Conservation (phyloP, 2,329 filamentous ascomycete genomes). For the Pyrenophora tritici-repentis region DNA sequence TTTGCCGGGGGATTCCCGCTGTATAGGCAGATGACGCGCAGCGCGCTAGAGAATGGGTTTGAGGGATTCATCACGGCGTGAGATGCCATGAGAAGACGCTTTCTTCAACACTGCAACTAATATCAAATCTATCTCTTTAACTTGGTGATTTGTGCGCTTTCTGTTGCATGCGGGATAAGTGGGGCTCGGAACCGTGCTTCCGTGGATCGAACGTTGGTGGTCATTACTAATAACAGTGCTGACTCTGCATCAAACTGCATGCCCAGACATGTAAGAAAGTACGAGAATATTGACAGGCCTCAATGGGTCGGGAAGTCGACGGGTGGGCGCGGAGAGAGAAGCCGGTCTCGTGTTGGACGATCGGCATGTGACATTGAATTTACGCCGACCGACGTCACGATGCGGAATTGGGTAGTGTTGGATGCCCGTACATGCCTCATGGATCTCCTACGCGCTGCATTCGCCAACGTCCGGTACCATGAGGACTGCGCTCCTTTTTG, state of each 20-base stretch:
- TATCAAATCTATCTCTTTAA: not conserved
- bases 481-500: slow-evolving; percentile 56
- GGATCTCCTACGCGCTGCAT: slow-evolving; percentile 29
- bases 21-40: slow-evolving; percentile 49
- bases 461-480: slow-evolving; percentile 47
- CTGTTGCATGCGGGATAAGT: not conserved
- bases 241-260: too few species aligned
- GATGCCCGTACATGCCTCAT: slow-evolving; percentile 22
- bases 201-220: too few species aligned
- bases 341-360: slow-evolving; percentile 4
- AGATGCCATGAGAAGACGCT: too few species aligned
- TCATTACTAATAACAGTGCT: too few species aligned
- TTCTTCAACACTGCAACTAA: not conserved
- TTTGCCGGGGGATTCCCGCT: slow-evolving; percentile 50
- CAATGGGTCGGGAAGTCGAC: not conserved
- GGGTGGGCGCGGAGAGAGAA: slow-evolving; percentile 4
- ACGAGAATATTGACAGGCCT: not conserved
- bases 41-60: slow-evolving; percentile 45
- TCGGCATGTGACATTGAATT: slow-evolving; percentile 24
- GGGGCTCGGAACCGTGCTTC: too few species aligned
- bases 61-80: slow-evolving; percentile 43
- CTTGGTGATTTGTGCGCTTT: not conserved
- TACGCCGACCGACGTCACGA: slow-evolving; percentile 33
- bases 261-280: too few species aligned
- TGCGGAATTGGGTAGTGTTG: slow-evolving; percentile 4